Evolutionary conservation across 306 rosid species (phyloP).

Genomic region (Sophora flavescens): DNA sequence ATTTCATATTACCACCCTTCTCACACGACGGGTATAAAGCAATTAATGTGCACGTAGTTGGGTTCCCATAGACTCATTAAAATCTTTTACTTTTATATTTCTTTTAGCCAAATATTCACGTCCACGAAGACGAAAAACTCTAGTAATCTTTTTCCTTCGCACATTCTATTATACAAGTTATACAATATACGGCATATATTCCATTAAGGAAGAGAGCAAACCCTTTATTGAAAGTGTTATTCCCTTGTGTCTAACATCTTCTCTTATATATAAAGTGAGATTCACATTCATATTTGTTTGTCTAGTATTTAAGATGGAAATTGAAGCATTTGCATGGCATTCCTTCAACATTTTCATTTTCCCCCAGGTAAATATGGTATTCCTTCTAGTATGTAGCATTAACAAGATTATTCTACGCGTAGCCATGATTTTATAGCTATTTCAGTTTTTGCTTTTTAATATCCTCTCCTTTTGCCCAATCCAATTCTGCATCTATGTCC

Average conservation of each 20-base stretch:
- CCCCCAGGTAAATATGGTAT: too few species aligned
- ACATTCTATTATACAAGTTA: neutral
- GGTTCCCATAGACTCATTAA: neutral
- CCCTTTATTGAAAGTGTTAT: neutral
- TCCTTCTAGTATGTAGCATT: too few species aligned
- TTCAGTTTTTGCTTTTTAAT: too few species aligned
- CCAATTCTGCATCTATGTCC: too few species aligned
- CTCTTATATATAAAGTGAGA: neutral
- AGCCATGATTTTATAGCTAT: too few species aligned
- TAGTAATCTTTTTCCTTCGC: neutral
- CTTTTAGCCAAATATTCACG: neutral
- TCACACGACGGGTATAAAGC: too few species aligned
- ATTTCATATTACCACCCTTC: too few species aligned
- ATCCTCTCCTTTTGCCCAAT: too few species aligned
- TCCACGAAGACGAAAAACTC: constrained; percentile 15
- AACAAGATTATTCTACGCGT: too few species aligned
- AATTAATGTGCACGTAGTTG: too few species aligned
- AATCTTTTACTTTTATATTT: neutral
- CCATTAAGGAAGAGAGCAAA: constrained; percentile 32
- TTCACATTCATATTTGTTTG: neutral
- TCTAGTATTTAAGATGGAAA: too few species aligned
- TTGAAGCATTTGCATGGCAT: neutral
- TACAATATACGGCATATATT: neutral
- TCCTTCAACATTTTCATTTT: neutral
- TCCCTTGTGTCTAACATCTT: neutral